Conservation (phyloP, 192 early-diverging fungal species). For the Fimicolochytrium jonesii region DNA sequence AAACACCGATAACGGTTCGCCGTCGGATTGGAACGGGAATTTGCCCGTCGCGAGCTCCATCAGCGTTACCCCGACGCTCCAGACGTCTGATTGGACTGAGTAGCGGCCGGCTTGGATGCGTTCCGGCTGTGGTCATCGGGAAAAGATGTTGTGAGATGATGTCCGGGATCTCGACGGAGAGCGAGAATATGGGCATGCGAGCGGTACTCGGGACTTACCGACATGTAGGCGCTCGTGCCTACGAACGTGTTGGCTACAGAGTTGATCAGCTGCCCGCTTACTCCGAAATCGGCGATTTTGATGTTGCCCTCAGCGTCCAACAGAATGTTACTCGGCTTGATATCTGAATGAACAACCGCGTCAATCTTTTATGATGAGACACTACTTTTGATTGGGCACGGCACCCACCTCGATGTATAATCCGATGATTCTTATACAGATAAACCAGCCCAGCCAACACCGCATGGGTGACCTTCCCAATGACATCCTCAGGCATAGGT, state of each 20-base stretch:
- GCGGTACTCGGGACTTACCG: slow-evolving; percentile 49
- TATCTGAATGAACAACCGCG: slow-evolving; percentile 53
- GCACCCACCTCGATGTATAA: slow-evolving; percentile 85
- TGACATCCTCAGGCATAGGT: slow-evolving; percentile 80
- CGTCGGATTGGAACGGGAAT: slow-evolving; percentile 87
- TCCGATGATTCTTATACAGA: slow-evolving; percentile 77
- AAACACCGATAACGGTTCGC: slow-evolving; percentile 74
- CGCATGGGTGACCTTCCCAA: slow-evolving; percentile 84
- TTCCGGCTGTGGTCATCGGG: too few relatives aligned
- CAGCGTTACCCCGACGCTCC: slow-evolving; percentile 85
- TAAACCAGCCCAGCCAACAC: slow-evolving; percentile 92
- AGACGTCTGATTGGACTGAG: slow-evolving; percentile 90
- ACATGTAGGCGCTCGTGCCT: slow-evolving; percentile 96
- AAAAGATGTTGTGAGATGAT: not conserved
- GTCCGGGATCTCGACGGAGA: not conserved
- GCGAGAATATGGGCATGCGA: not conserved
- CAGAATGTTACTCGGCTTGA: slow-evolving; percentile 98
- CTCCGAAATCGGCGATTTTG: slow-evolving; percentile 98
- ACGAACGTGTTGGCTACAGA: slow-evolving; percentile 92
- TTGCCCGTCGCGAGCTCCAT: slow-evolving; percentile 91
- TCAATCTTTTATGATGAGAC: not conserved
- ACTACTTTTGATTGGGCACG: too few relatives aligned
- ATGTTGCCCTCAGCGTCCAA: slow-evolving; percentile 83
- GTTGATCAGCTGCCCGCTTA: slow-evolving; percentile 84
- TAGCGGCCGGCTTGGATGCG: slow-evolving; percentile 85